phyloP scores from a whole-genome alignment of 768 basidiomycete genomes.

The Saitozyma podzolica region DNA sequence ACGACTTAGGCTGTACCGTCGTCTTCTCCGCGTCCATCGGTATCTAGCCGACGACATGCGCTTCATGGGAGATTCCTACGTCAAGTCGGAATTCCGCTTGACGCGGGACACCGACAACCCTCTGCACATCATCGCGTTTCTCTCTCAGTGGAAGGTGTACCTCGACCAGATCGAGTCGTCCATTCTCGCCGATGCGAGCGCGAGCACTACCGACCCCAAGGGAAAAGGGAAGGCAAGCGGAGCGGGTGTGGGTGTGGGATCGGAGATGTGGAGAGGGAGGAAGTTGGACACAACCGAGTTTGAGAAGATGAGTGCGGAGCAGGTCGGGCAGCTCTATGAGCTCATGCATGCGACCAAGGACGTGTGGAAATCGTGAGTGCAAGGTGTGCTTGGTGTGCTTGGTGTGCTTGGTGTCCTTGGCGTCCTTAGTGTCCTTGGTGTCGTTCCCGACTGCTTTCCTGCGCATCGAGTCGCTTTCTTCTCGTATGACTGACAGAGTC shows the following conservation, averaged over 20 bases:
- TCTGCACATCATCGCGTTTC: slow-evolving; percentile 86
- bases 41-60: slow-evolving; percentile 74
- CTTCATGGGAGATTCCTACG: slow-evolving; percentile 77
- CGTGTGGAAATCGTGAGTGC: slow-evolving; percentile 70
- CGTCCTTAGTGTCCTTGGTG: too few species aligned
- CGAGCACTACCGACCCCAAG: neutral
- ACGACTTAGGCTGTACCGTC: slow-evolving; percentile 68
- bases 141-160: slow-evolving; percentile 93
- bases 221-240: neutral
- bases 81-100: slow-evolving; percentile 84
- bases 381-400: too few species aligned
- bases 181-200: slow-evolving; percentile 53
- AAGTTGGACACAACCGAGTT: slow-evolving; percentile 48
- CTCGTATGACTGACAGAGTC: too few species aligned
- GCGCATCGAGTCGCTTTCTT: too few species aligned
- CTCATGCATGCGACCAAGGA: slow-evolving; percentile 88
- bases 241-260: neutral
- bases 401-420: too few species aligned
- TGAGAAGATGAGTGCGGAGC: slow-evolving; percentile 66
- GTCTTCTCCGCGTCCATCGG: slow-evolving; percentile 76
- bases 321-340: slow-evolving; percentile 90
- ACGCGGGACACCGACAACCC: slow-evolving; percentile 80
- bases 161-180: slow-evolving; percentile 60
- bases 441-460: too few species aligned
- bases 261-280: slow-evolving; percentile 43